phyloP scores from a whole-genome alignment of 805 yeast genomes.

The Komagataella kurtzmanii region DNA sequence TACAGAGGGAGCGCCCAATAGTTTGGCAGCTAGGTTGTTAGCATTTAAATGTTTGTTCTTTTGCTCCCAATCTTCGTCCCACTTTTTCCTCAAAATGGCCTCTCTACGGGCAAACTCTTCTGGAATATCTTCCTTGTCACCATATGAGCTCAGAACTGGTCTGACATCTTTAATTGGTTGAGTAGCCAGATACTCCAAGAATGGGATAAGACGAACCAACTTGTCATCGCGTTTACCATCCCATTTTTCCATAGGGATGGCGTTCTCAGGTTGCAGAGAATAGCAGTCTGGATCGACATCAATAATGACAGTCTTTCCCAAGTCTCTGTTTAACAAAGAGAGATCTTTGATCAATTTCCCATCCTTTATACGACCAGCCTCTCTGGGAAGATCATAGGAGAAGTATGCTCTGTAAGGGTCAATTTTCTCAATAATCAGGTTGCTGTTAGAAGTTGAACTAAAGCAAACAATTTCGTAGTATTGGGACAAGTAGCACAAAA shows the following conservation, averaged over 20 bases:
- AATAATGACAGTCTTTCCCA: slow-evolving; percentile 63
- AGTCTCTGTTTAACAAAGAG: slow-evolving; percentile 80
- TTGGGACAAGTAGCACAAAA: slow-evolving; percentile 85
- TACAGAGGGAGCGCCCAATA: slow-evolving; percentile 49
- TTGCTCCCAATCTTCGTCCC: slow-evolving; percentile 36
- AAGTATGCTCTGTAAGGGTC: slow-evolving; percentile 90
- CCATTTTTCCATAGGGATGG: slow-evolving; percentile 81
- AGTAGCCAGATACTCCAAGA: slow-evolving; percentile 88
- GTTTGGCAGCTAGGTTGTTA: slow-evolving; percentile 39
- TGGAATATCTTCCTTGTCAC: slow-evolving; percentile 52
- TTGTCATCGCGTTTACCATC: slow-evolving; percentile 73
- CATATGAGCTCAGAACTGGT: slow-evolving; percentile 67
- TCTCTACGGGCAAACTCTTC: slow-evolving; percentile 78
- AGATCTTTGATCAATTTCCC: slow-evolving; percentile 87
- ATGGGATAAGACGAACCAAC: slow-evolving; percentile 73
- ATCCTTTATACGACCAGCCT: slow-evolving; percentile 81
- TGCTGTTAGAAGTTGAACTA: slow-evolving; percentile 75
- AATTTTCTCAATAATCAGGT: slow-evolving; percentile 70
- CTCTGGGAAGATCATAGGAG: slow-evolving; percentile 78
- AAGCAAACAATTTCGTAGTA: slow-evolving; percentile 93
- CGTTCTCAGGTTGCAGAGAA: slow-evolving; percentile 85
- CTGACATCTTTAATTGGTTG: slow-evolving; percentile 78
- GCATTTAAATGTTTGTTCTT: slow-evolving; percentile 23
- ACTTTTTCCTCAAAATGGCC: slow-evolving; percentile 54
- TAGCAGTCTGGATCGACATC: slow-evolving; percentile 67